These are phyloP conservation scores for Solanum hybrid DNA, from an alignment of 305 asterid genomes.

Conservation along the genomic window DNA sequence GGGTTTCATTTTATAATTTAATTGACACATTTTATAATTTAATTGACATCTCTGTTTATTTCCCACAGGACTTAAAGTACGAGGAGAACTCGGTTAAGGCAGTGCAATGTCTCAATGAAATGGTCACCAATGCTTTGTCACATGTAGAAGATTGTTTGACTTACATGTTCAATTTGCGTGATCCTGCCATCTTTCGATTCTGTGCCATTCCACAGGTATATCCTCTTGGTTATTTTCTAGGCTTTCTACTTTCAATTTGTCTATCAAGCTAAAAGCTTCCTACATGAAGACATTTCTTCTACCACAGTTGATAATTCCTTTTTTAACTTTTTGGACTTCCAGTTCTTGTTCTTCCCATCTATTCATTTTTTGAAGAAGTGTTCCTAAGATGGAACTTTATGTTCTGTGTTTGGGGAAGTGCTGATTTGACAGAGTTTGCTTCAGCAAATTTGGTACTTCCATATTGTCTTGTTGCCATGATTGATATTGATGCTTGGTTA, in stretches of 20 bases:
- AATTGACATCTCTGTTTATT: slow-evolving; percentile 2
- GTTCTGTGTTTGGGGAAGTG: not conserved
- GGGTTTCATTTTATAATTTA: not conserved
- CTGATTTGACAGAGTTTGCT: not conserved
- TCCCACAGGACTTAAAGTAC: slow-evolving; percentile 64
- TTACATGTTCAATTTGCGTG: slow-evolving; percentile 61
- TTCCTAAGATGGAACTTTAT: not conserved
- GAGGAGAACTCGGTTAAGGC: slow-evolving; percentile 92
- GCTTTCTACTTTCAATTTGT: not conserved
- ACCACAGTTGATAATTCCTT: not conserved
- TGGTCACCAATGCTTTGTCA: slow-evolving; percentile 81
- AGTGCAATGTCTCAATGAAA: slow-evolving; percentile 92
- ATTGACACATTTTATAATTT: not conserved
- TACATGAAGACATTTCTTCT: not conserved
- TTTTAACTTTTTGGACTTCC: not conserved
- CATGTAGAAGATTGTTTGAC: slow-evolving; percentile 79
- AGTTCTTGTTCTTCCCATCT: not conserved
- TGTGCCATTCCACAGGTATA: slow-evolving; percentile 97
- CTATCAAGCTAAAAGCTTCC: not conserved
- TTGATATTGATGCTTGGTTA: not conserved
- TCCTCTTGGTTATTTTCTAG: slow-evolving; percentile 5
- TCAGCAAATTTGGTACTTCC: not conserved
- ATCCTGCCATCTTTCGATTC: slow-evolving; percentile 83
- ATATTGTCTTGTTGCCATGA: not conserved
- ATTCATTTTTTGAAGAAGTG: not conserved